Base-by-base conservation (phyloP, 495 filamentous ascomycete species). In the Neurospora sp. region DNA sequence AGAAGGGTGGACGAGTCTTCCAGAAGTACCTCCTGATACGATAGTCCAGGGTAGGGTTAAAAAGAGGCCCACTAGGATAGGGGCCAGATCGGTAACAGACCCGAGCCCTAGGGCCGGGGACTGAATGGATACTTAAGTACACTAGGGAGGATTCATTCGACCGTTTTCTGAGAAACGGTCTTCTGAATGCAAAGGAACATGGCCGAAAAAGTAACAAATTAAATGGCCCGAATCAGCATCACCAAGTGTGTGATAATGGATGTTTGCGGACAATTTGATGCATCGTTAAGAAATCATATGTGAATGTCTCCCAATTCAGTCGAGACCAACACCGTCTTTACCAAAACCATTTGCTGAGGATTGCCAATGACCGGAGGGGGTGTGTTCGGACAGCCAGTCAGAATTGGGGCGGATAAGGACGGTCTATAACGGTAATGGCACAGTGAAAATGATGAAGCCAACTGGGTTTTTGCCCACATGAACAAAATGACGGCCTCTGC, bases 401-500 rank as follows among this genome's bases (percentile, higher is more conserved):
- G 44, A 46, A n/a, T 42, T 42, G 44, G n/a, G 44, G 44, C 44
- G 44, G 44, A 48, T 20, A 48, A 48, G 44, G 44, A 48, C 44
- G 44, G 44, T 48, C 44, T 48, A 48, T 48, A 22, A 7, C n/a
- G 44, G n/a, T n/a, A 48, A 48, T 22, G 44, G 44, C 11, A 48
- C 22, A n/a, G 44, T n/a, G 44, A 4, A 48, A 11, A 11, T 9
- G n/a, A 48, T 22, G 44, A 22, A 22, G 44, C n/a, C n/a, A 48
- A 22, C 44, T 48, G 44, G 53, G 41, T 68, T 48, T 39, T 71
- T n/a, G 16, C 61, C 69, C 78, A 77, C 78, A 74, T 78, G 76
- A 75, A 77, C 77, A 77, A 65, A 69, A 72, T 59, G 73, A 76
- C 71, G 68, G 75, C 39, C 2, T 75, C 71, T 48, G n/a, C 44